Base-by-base conservation (phyloP, 1,284 basidiomycete genomes). In the Microbotryum lychnidis-dioicae region DNA sequence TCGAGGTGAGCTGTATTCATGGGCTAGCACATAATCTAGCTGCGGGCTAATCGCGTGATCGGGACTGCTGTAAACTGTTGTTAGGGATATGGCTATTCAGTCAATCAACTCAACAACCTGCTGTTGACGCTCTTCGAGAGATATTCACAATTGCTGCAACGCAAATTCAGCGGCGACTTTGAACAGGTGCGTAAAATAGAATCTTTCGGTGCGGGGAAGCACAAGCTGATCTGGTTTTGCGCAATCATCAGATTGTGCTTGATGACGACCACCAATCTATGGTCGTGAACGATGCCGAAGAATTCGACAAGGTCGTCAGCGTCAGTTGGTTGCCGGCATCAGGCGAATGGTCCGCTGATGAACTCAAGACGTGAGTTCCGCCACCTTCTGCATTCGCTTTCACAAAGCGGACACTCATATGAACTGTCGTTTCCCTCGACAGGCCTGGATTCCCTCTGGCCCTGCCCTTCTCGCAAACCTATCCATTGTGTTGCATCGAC, bases 401-500 rank as follows among this genome's bases (percentile, higher is more conserved):
- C 31, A 31, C 31, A 31, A 31, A 31, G 31, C 31, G 31, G 31
- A 31, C 14, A 51, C 69, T 63, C 54, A 67, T 56, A 27, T 9
- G n/a, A 42, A 27, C 8, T 42, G 5, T 33, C 20, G 20, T 25
- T 18, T 44, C 20, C 16, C 25, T 21, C 20, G 46, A n/a, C 63
- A 93, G 91, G 69, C 80, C 80, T 57, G 72, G 81, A 0, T 80
- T 87, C 61, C 92, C 93, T 2, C 79, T 89, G 60, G 81, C 81
- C 20, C 80, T 98, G 57, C 91, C 94, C 0, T 98, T 96, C 86
- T 97, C 93, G 1, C 88, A 91, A 73, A 89, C 90, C 0, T 97
- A 97, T 75, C 91, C 92, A 65, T 80, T 91, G 51, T 96, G 91
- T 72, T 98, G 94, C 74, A 89, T 91, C 79, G 89, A 97, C 84